Conservation (phyloP, 495 filamentous ascomycete genomes). For the Talaromyces nanjingensis region DNA sequence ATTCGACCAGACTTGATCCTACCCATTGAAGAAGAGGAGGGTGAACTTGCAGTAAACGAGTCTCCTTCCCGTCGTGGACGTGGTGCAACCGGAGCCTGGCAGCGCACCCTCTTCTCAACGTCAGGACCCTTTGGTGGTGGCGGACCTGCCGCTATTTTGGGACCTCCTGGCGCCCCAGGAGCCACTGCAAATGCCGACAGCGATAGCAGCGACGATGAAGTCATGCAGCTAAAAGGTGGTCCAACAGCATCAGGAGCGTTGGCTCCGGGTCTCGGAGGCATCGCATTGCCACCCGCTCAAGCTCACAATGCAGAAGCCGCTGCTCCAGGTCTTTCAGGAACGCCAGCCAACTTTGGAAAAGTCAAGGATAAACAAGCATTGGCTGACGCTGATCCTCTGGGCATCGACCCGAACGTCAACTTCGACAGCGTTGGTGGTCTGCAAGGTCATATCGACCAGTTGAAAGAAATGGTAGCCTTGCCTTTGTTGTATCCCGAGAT, state of each 20-base stretch:
- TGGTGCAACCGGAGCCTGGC: constrained; percentile 48
- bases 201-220: constrained; percentile 94
- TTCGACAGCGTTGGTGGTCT: constrained; percentile 91
- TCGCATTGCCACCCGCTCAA: constrained; percentile 46
- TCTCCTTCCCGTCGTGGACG: constrained; percentile 64
- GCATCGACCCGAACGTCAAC: constrained; percentile 82
- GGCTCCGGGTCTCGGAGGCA: constrained; percentile 56
- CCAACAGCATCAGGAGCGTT: constrained; percentile 67
- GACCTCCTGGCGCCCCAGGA: constrained; percentile 64
- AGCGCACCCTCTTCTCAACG: constrained; percentile 74
- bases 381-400: constrained; percentile 89
- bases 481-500: constrained; percentile 92
- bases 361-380: constrained; percentile 73
- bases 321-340: constrained; percentile 55
- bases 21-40: constrained; percentile 58
- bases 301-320: constrained; percentile 58
- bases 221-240: constrained; percentile 43
- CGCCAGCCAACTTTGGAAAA: constrained; percentile 81
- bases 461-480: constrained; percentile 96
- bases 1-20: constrained; percentile 64
- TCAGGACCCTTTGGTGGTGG: constrained; percentile 88
- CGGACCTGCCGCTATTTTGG: constrained; percentile 64
- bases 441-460: constrained; percentile 84
- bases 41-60: constrained; percentile 50
- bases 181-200: constrained; percentile 78